phyloP scores from a whole-genome alignment of 2,329 filamentous ascomycete species.

The Cytospora chrysosperma region DNA sequence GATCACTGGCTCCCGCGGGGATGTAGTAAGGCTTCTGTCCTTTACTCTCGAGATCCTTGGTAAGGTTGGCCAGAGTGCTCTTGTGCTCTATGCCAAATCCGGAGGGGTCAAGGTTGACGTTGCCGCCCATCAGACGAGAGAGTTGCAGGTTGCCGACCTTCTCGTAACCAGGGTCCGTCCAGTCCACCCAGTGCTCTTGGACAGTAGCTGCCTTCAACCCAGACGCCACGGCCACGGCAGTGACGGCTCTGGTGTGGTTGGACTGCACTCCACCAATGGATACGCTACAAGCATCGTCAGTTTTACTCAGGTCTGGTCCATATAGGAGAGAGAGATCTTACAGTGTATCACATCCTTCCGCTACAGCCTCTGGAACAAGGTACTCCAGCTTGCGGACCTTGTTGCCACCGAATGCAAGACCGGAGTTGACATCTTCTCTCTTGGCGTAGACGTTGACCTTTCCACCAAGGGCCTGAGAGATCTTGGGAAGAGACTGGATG shows the following conservation, averaged over 20 bases:
- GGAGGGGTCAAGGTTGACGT: conserved; percentile 59
- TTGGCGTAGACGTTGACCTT: conserved; percentile 67
- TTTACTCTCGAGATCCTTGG: conserved; percentile 48
- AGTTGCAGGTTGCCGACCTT: conserved; percentile 71
- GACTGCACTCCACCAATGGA: conserved; percentile 68
- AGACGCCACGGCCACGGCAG: conserved; percentile 58
- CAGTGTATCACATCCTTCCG: conserved; percentile 58
- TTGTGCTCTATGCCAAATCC: conserved; percentile 70
- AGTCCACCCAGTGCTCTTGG: conserved; percentile 69
- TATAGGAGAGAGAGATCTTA: neutral
- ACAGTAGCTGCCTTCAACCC: conserved; percentile 58
- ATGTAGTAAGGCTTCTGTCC: conserved; percentile 70
- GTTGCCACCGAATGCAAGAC: conserved; percentile 66
- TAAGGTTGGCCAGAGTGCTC: conserved; percentile 53
- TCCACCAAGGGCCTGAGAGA: conserved; percentile 59
- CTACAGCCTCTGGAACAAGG: conserved; percentile 61
- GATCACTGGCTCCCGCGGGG: conserved; percentile 68
- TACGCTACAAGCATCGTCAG: conserved; percentile 34
- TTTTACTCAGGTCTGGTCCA: neutral
- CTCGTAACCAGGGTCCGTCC: conserved; percentile 57
- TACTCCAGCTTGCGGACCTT: conserved; percentile 72
- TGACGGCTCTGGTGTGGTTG: conserved; percentile 68
- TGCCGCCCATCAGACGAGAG: conserved; percentile 64
- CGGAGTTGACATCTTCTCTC: conserved; percentile 69
- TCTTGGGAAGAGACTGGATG: conserved; percentile 65